Base-by-base conservation (phyloP, 1,284 basidiomycete genomes). In the Salmacisia buchloeana region DNA sequence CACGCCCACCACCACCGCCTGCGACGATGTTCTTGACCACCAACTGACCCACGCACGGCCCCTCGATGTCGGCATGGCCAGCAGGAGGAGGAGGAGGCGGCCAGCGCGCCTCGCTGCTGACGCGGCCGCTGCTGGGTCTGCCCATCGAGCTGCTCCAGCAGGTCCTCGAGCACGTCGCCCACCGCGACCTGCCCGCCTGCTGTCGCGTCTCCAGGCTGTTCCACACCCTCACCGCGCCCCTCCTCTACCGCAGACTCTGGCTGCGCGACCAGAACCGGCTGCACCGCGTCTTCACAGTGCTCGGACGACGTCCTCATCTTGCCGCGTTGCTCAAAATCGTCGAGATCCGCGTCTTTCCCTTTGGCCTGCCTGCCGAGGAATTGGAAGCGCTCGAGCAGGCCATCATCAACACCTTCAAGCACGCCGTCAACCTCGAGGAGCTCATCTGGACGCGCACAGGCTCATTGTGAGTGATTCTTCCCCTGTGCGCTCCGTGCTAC, bases 401-500 rank as follows among this genome's bases (percentile, higher is more conserved):
- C 12, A 72, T 78, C 27, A 65, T 68, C 15, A 52, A 34, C 1
- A 62, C 69, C 0, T 67, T 78, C 39, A 29, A 45, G 21, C 45
- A 69, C 29, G 69, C 71, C 3, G 43, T 46, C 39, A 63, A 71
- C 31, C 62, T 78, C 9, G 61, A 65, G 21, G 66, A 65, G 43
- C 68, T 78, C 45, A 65, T 65, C 29, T 78, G 77, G 77, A 78
- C 77, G 13, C 49, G 77, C 36, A 73, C 74, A 6, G 77, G 77
- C 29, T 76, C 74, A 33, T 62, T 78, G 41, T 63, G 34, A 46
- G 62, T 63, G 29, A 18, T 13, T 41, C 18, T 27, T n/a, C 21
- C 39, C 56, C 36, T 41, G 27, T 46, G 6, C 13, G 18, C 46
- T 21, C 21, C 31, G 15, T 43, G 10, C 58, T 31, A 49, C 39